Conservation (phyloP, 2,329 filamentous ascomycete genomes). For the Geoglossum cookeanum region DNA sequence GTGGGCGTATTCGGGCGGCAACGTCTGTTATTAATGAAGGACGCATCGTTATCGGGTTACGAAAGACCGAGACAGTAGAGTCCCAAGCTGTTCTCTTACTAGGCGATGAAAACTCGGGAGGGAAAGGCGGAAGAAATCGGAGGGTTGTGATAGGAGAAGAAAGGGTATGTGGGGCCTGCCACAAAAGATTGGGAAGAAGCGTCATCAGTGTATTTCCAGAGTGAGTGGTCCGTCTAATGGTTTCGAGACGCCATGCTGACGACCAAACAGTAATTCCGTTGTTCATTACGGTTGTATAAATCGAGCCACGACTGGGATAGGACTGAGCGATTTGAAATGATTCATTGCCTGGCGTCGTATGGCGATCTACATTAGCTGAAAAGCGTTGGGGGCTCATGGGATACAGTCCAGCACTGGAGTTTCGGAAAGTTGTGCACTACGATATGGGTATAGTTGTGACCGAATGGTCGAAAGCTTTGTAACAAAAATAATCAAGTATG, state of each 20-base stretch:
- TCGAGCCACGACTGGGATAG: constrained; percentile 15
- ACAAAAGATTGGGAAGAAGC: constrained; percentile 79
- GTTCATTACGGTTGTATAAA: constrained; percentile 66
- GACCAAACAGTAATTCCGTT: constrained; percentile 22
- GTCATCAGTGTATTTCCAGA: constrained; percentile 82
- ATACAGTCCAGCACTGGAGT: not conserved
- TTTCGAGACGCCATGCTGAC: not conserved
- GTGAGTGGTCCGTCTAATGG: constrained; percentile 26
- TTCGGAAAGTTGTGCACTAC: constrained; percentile 10
- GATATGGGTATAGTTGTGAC: not conserved
- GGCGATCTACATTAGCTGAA: not conserved
- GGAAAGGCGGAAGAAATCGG: constrained; percentile 37
- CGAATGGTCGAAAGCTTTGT: not conserved
- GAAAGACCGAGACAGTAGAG: constrained; percentile 61
- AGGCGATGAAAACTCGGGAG: constrained; percentile 40
- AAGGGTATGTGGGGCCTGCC: constrained; percentile 74
- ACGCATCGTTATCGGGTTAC: constrained; percentile 55
- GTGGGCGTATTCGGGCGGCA: constrained; percentile 69
- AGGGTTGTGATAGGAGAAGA: constrained; percentile 76
- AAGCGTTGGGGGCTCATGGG: not conserved
- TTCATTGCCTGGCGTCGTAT: not conserved
- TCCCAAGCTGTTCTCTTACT: constrained; percentile 56
- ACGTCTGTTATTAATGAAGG: constrained; percentile 68
- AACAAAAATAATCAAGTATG: not conserved
- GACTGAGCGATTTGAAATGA: not conserved